phyloP scores from a whole-genome alignment of 257 asterid genomes.

The Osmanthus fragrans region DNA sequence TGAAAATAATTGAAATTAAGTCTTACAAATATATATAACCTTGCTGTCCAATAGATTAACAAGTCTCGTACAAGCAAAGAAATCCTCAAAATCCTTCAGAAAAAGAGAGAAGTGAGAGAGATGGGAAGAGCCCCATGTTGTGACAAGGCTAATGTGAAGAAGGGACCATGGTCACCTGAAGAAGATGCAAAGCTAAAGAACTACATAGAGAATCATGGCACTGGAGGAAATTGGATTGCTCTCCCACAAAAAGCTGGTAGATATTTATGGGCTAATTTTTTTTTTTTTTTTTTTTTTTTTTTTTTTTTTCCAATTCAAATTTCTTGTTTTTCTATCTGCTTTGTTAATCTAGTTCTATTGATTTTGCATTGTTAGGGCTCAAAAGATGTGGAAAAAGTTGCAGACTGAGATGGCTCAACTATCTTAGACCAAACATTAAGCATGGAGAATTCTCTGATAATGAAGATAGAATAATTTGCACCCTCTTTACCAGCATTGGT shows the following conservation, averaged over 20 bases:
- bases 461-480: constrained; percentile 70
- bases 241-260: constrained; percentile 84
- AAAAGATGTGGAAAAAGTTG: constrained; percentile 86
- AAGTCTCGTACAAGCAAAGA: constrained; percentile 33
- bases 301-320: not conserved
- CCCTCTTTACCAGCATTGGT: constrained; percentile 70
- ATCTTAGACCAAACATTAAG: constrained; percentile 75
- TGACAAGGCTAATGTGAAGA: constrained; percentile 86
- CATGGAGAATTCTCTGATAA: constrained; percentile 78
- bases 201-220: constrained; percentile 64
- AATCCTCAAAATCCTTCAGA: constrained; percentile 14
- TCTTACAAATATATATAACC: constrained; percentile 12
- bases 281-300: too few relatives aligned
- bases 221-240: constrained; percentile 87
- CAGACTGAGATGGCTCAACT: constrained; percentile 84
- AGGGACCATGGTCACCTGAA: constrained; percentile 93
- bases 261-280: not conserved
- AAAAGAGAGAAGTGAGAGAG: constrained; percentile 18
- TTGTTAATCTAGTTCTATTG: not conserved
- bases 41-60: constrained; percentile 26
- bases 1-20: constrained; percentile 27
- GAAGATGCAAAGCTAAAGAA: constrained; percentile 78
- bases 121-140: constrained; percentile 96
- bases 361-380: constrained; percentile 43
- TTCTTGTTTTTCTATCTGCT: not conserved